Evolutionary conservation across 257 asterid species (phyloP), one percentile per base, ranked within the genome.

Genomic region (Solanum ossicruentum): DNA sequence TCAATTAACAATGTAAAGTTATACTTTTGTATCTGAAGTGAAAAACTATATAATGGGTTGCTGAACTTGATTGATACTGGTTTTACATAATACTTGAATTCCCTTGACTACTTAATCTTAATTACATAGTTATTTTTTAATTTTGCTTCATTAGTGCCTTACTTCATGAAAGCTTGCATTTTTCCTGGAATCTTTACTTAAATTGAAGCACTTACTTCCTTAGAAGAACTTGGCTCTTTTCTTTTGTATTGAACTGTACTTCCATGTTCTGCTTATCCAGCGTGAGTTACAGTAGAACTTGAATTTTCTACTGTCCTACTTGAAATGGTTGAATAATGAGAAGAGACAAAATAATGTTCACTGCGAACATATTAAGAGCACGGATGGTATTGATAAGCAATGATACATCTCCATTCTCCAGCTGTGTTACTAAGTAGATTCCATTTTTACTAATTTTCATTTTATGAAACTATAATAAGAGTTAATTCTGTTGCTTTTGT

Each of bases 401-500:
- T 23, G 28, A 49, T 9, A 51, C 16, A 26, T 77, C 47, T 51
- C 47, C 45, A 51, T 15, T 77, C 47, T 51, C 47, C 45, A 51
- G 23, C 47, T 77, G 63, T 51, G 16, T 15, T 77, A 28, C 6
- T 17, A 49, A 77, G 20, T 26, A 26, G 61, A 26, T 77, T 8
- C 57, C 54, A 85, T 75, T 49, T 51, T 52, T 78, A 85, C 79
- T 57, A 32, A 20, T 67, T 85, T 85, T 66, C 86, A 86, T 47
- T 15, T 26, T 51, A 54, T 26, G 63, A 26, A 51, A 51, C 82
- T 77, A n/a, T 77, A 77, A 26, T 77, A 23, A 51, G 82, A 77
- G 82, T 47, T 88, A 32, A 81, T 81, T 88, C 85, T 70, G 75
- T 36, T 77, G 81, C 86, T 77, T 87, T 82, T 67, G 47, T 87